Evolutionary conservation across 2,329 filamentous ascomycete species (phyloP).

Genomic region (Pyrenochaeta sp.): DNA sequence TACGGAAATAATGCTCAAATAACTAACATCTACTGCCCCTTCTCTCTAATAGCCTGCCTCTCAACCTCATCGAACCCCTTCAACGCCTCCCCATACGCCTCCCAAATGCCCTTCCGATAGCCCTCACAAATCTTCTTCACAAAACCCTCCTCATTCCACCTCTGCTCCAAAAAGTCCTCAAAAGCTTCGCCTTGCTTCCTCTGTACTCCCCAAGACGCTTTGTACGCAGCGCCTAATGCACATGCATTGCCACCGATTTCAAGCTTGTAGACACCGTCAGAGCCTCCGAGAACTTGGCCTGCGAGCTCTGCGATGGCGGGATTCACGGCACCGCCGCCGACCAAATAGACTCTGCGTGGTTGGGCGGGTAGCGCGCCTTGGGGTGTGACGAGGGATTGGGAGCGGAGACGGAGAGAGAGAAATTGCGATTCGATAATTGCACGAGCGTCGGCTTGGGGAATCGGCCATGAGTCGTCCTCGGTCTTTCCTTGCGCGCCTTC

Average conservation of each 20-base stretch:
- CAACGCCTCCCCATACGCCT: constrained; percentile 78
- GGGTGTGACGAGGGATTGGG: constrained; percentile 72
- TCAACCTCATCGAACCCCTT: constrained; percentile 82
- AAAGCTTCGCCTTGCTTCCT: constrained; percentile 73
- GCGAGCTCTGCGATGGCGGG: constrained; percentile 84
- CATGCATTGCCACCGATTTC: constrained; percentile 96
- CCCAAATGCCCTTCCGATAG: constrained; percentile 76
- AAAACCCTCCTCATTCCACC: constrained; percentile 87
- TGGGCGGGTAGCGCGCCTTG: constrained; percentile 74
- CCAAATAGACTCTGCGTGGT: constrained; percentile 88
- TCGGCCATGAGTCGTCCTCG: constrained; percentile 55
- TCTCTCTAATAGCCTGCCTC: constrained; percentile 63
- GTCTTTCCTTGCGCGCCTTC: constrained; percentile 57
- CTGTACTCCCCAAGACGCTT: constrained; percentile 92
- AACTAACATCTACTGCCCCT: constrained; percentile 24
- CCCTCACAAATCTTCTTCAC: constrained; percentile 84
- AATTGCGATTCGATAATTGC: constrained; percentile 94
- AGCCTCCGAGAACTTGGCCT: constrained; percentile 86
- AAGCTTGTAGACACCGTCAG: constrained; percentile 89
- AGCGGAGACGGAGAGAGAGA: constrained; percentile 86
- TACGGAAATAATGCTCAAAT: background rate
- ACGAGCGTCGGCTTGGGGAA: constrained; percentile 74
- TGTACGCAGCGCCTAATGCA: constrained; percentile 91
- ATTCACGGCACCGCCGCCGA: constrained; percentile 90
- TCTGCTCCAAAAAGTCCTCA: constrained; percentile 81